These are phyloP conservation scores for Vaccinium myrtillus DNA, from an alignment of 148 eudicot genomes.

Conservation along the genomic window DNA sequence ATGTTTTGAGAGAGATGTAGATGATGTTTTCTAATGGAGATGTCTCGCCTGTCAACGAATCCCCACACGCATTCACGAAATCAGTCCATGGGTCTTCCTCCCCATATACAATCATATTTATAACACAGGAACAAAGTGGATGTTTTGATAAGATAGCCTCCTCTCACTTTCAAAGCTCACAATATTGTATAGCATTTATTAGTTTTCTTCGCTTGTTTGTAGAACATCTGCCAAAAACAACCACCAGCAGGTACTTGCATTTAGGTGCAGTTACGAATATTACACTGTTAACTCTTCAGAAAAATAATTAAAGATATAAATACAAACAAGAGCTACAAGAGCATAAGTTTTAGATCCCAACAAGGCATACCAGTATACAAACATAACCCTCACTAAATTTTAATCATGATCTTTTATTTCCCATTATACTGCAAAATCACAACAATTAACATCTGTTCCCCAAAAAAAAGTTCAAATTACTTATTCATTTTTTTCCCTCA, in stretches of 20 bases:
- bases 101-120: too few relatives aligned
- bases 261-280: background rate
- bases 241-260: background rate
- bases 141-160: background rate
- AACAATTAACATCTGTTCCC: background rate
- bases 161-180: conserved; percentile 22
- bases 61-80: too few relatives aligned
- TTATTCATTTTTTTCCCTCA: background rate
- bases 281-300: too few relatives aligned
- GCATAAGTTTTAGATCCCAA: background rate
- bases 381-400: background rate
- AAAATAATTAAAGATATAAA: background rate
- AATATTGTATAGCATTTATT: conserved; percentile 82
- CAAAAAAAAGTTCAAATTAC: too few relatives aligned
- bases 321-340: background rate
- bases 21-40: too few relatives aligned
- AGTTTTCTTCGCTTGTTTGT: conserved; percentile 94
- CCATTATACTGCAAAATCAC: background rate
- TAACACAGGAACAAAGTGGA: background rate
- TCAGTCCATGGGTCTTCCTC: too few relatives aligned
- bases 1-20: too few relatives aligned
- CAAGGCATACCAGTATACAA: background rate
- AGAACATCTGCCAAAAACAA: conserved; percentile 70
- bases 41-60: too few relatives aligned
- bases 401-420: background rate